Evolutionary conservation across 805 yeast genomes (phyloP).

Genomic region (Candida parachauliodes): DNA sequence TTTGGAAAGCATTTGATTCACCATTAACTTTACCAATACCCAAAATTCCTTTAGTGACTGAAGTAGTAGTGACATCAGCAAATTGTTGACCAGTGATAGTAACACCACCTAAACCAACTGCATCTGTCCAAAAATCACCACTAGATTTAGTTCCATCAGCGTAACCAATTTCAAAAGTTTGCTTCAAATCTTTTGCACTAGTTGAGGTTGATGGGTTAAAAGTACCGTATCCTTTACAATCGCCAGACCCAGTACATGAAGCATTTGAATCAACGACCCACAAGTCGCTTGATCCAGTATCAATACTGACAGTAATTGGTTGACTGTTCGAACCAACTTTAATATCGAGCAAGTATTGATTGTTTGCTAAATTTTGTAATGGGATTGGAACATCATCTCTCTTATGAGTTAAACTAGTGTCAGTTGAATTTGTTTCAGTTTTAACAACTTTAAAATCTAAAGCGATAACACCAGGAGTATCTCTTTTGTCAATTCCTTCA

Average conservation of each 20-base stretch:
- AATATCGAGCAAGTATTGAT: slow-evolving; percentile 9
- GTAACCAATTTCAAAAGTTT: slow-evolving; percentile 11
- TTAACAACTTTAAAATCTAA: slow-evolving; percentile 9
- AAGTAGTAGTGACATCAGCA: slow-evolving; percentile 15
- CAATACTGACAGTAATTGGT: slow-evolving; percentile 17
- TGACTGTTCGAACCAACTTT: slow-evolving; percentile 14
- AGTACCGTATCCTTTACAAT: slow-evolving; percentile 3
- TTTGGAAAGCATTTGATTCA: slow-evolving; percentile 11
- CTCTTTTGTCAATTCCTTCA: slow-evolving; percentile 5
- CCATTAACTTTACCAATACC: slow-evolving; percentile 15
- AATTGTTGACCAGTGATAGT: slow-evolving; percentile 15
- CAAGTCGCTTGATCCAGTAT: slow-evolving; percentile 24
- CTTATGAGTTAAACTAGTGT: not conserved
- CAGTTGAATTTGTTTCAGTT: not conserved
- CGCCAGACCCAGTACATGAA: slow-evolving; percentile 3
- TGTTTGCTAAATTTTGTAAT: not conserved
- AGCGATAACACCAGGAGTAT: slow-evolving; percentile 7
- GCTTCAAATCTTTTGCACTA: slow-evolving; percentile 5
- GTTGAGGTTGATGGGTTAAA: slow-evolving; percentile 7
- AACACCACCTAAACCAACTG: slow-evolving; percentile 12
- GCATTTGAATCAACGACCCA: slow-evolving; percentile 18
- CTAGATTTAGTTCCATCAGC: slow-evolving; percentile 10
- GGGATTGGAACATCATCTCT: slow-evolving; percentile 1
- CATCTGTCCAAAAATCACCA: slow-evolving; percentile 17
- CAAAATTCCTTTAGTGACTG: slow-evolving; percentile 14